phyloP scores from a whole-genome alignment of 306 rosid species.

The Glycine latifolia region DNA sequence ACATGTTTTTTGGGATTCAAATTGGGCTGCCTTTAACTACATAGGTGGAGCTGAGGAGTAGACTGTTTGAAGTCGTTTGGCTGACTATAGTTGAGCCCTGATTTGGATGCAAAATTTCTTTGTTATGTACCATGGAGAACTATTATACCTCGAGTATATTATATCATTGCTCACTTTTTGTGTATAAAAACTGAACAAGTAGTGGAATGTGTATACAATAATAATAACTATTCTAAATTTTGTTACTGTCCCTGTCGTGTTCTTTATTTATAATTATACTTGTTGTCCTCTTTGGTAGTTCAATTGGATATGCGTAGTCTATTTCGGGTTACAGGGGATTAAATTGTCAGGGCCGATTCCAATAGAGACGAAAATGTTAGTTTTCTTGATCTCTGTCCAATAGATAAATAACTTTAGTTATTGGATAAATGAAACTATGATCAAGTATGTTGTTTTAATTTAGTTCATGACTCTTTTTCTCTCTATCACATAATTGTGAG shows the following conservation, averaged over 20 bases:
- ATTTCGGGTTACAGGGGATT: not conserved
- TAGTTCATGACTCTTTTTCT: too few relatives aligned
- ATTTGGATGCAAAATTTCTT: not conserved
- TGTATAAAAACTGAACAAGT: not conserved
- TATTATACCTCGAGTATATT: not conserved
- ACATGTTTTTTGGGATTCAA: constrained; percentile 12
- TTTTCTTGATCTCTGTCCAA: too few relatives aligned
- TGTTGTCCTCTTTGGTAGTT: not conserved
- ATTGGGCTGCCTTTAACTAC: not conserved
- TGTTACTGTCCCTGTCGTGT: not conserved
- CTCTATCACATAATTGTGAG: too few relatives aligned
- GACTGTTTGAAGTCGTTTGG: constrained; percentile 8
- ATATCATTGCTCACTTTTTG: not conserved
- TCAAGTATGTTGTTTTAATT: too few relatives aligned
- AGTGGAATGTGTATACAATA: not conserved
- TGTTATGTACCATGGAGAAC: not conserved
- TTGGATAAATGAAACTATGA: too few relatives aligned
- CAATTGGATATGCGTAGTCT: not conserved
- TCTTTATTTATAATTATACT: not conserved
- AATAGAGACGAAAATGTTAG: too few relatives aligned
- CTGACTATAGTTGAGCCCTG: constrained; percentile 10
- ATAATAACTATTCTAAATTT: not conserved
- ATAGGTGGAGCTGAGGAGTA: constrained; percentile 28
- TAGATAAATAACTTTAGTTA: too few relatives aligned
- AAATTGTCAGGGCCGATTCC: not conserved